phyloP scores from a whole-genome alignment of 108 stramenopile species.

The Skeletonema grethae region DNA sequence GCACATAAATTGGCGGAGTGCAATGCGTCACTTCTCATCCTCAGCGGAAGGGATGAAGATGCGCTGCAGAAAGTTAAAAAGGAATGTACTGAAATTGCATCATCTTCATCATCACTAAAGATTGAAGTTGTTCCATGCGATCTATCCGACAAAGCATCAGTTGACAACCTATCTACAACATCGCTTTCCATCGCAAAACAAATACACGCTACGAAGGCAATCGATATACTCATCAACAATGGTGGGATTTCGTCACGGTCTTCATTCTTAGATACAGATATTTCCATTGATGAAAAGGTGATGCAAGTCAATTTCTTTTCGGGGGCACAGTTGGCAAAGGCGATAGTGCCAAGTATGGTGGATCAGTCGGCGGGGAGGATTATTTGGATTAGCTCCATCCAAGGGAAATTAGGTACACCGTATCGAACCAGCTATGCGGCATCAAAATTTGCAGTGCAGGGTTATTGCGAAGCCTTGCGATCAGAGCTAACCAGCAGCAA shows the following conservation, averaged over 20 bases:
- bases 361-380: constrained; percentile 48
- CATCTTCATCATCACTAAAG: constrained; percentile 11
- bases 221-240: constrained; percentile 75
- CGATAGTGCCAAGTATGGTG: constrained; percentile 73
- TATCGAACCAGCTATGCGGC: constrained; percentile 80
- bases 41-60: constrained; percentile 62
- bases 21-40: constrained; percentile 44
- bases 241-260: constrained; percentile 84
- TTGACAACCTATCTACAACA: constrained; percentile 42
- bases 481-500: constrained; percentile 70
- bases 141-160: constrained; percentile 53
- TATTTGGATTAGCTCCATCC: constrained; percentile 78
- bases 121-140: constrained; percentile 58
- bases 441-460: constrained; percentile 86
- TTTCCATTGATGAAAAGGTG: constrained; percentile 71
- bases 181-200: constrained; percentile 25
- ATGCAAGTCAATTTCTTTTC: constrained; percentile 89
- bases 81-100: neutral
- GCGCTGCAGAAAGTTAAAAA: constrained; percentile 53
- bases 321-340: constrained; percentile 69
- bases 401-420: constrained; percentile 82
- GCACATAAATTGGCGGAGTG: constrained; percentile 63
- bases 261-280: constrained; percentile 65
- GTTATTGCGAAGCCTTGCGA: constrained; percentile 80
- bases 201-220: constrained; percentile 11